Evolutionary conservation across 73 alveolate genomes (phyloP).

Genomic region (Blepharisma japonicum): DNA sequence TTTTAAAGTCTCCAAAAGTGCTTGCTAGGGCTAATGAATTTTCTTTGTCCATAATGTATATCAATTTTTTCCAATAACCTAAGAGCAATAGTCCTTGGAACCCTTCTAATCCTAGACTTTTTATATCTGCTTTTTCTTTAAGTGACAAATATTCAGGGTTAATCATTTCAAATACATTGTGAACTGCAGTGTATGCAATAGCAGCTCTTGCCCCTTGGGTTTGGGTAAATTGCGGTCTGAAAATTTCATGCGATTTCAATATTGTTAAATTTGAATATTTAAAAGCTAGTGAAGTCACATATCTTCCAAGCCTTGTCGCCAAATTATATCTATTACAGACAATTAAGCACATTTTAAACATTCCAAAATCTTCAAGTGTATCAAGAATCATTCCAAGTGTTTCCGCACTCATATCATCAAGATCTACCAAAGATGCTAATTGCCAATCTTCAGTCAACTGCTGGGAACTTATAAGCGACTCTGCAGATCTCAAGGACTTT

Average conservation of each 20-base stretch:
- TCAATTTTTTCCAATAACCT: slow-evolving; percentile 74
- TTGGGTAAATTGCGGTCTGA: neutral
- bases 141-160: slow-evolving; percentile 64
- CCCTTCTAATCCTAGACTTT: slow-evolving; percentile 1
- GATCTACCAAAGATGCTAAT: slow-evolving; percentile 60
- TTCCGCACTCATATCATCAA: slow-evolving; percentile 70
- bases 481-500: slow-evolving; percentile 58
- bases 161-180: slow-evolving; percentile 69
- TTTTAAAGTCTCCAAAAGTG: slow-evolving; percentile 28
- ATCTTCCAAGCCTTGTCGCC: slow-evolving; percentile 74
- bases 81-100: slow-evolving; percentile 43
- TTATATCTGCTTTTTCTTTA: slow-evolving; percentile 33
- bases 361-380: slow-evolving; percentile 73
- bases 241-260: slow-evolving; percentile 2
- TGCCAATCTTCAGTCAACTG: slow-evolving; percentile 31
- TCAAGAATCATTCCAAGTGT: slow-evolving; percentile 74
- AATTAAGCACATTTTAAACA: slow-evolving; percentile 73
- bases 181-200: slow-evolving; percentile 81
- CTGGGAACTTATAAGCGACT: slow-evolving; percentile 42
- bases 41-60: slow-evolving; percentile 46
- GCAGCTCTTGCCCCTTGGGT: slow-evolving; percentile 42
- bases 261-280: slow-evolving; percentile 72
- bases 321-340: slow-evolving; percentile 85
- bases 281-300: slow-evolving; percentile 59
- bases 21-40: slow-evolving; percentile 45